Base-by-base conservation (phyloP, 768 basidiomycete species). In the Lepiota venenata region DNA sequence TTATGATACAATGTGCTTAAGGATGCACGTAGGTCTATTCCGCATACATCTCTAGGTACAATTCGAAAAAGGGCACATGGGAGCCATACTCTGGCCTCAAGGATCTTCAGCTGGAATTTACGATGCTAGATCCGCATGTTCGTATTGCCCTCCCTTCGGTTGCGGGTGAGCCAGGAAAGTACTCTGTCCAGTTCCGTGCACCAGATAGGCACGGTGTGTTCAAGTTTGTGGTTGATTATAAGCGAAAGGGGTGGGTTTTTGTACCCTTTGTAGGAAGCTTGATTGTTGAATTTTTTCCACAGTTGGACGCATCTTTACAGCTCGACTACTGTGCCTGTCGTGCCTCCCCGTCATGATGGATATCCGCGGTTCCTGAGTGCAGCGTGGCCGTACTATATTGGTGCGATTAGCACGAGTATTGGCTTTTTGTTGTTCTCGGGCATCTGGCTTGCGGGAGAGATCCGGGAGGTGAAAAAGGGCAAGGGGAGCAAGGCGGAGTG, bases 131-230 rank as follows among this genome's bases (percentile, higher is more conserved):
- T 68, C 97, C 97, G 1, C 94, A 97, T 69, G 74, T 98, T 56
- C 91, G 97, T 35, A 92, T 85, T 12, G 72, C 87, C 6, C 78
- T 99, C 9, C 74, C 69, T 10, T 77, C 87, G 10, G 81, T 84
- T 8, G 50, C 72, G 3, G 80, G 78, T 0, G 59, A 71, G 21
- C 81, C 85, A 2, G 87, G 88, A 20, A 75, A 79, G 60, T 98
- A 94, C 73, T 78, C 82, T 12, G 82, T 85, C n/a, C 82, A 81
- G 12, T 96, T 99, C 84, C 85, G 84, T 39, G 87, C 85, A 1
- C 97, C 97, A 6, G 96, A 98, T 70, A 79, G 95, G 50, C 97
- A 99, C 66, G 97, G 97, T 20, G 97, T 99, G 14, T 99, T 96
- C 82, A 98, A 98, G 66, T 95, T 98, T 65, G 77, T 93, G n/a